Conservation (phyloP, 2,329 filamentous ascomycete species). For the Aspergillus felis region DNA sequence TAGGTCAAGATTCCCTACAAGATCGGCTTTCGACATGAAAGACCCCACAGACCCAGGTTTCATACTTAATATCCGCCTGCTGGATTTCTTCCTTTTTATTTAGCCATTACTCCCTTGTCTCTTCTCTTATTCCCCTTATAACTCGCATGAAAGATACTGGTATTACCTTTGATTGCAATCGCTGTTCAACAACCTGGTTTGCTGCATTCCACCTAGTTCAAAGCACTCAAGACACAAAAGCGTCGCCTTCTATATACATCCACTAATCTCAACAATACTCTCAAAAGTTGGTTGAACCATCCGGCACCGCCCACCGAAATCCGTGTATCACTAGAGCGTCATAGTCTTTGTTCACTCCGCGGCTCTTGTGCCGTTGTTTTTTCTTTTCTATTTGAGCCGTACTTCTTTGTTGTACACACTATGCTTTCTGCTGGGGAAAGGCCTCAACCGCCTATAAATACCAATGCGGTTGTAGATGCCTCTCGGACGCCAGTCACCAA, state of each 20-base stretch:
- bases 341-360: conserved; percentile 15
- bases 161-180: neutral
- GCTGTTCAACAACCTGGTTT: neutral
- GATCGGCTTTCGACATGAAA: neutral
- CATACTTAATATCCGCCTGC: conserved; percentile 22
- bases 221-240: neutral
- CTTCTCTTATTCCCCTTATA: neutral
- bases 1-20: neutral
- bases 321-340: conserved; percentile 16
- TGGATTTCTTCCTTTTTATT: conserved; percentile 1
- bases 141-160: neutral
- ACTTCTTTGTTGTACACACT: conserved; percentile 12
- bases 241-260: neutral
- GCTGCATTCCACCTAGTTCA: neutral
- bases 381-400: conserved; percentile 1
- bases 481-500: conserved; percentile 17
- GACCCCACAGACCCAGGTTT: conserved; percentile 15
- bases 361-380: conserved; percentile 6
- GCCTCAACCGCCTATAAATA: conserved; percentile 23
- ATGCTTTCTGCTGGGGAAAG: conserved; percentile 43
- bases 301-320: neutral
- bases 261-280: neutral
- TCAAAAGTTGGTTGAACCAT: conserved; percentile 4
- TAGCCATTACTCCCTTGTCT: neutral
- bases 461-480: conserved; percentile 20